Base-by-base conservation (phyloP, 805 yeast genomes). In the Candida odintsovae region DNA sequence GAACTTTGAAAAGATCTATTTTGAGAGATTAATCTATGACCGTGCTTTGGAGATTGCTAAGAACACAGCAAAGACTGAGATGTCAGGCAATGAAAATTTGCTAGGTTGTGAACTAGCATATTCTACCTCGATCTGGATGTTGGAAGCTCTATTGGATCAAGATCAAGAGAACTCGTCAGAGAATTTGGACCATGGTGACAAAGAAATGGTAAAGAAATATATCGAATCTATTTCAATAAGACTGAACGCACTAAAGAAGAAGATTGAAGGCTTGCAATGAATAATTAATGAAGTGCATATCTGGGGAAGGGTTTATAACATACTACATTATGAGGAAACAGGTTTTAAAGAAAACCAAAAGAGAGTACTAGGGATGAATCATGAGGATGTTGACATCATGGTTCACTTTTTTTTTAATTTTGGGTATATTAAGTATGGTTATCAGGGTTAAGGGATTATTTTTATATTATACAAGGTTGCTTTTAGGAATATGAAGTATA, bases 51-150 rank as follows among this genome's bases (percentile, higher is more conserved):
- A 92, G 59, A 87, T 90, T 71, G 86, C 96, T 3, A 78, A 95
- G 56, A 81, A 80, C 42, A 96, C 98, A 1, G 98, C 98, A 0
- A 83, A 86, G 46, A 82, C 84, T 61, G 99, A 92, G 66, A 72
- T 90, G 56, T 21, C 21, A 8, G 37, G 33, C 20, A 28, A 40
- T 15, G 86, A 40, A 58, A 59, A 84, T 58, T 63, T 86, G 43
- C 69, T 72, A 18, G 86, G 85, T 7, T 90, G 97, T 66, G 97
- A 90, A 65, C 67, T 86, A 48, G 86, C 92, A 9, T 92, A 92
- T 63, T 87, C 95, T 4, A 88, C 96, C 0, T 83, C 97, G 0
- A 78, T 92, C 44, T 92, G 97, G 97, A 89, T 92, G 97, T 70
- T 92, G 58, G 95, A 89, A 61, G 89, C 96, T 1, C 69, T 92